These are phyloP conservation scores for Yarrowia keelungensis DNA, from an alignment of 805 yeast species.

Conservation along the genomic window DNA sequence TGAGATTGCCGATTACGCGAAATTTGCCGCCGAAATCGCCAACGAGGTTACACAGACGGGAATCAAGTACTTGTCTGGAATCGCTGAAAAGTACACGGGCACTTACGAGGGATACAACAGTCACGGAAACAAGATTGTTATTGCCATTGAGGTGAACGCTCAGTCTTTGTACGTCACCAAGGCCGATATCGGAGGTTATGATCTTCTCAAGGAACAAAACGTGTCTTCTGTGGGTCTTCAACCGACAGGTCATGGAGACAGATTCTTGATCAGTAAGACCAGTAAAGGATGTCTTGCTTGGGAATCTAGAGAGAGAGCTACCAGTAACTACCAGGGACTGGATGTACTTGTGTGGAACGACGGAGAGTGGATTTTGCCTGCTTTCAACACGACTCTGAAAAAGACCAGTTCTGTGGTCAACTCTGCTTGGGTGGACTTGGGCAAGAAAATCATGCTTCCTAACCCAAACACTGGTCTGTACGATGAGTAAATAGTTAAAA, in stretches of 20 bases:
- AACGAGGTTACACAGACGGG: constrained; percentile 10
- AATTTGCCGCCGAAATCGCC: background rate
- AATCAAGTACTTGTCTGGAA: background rate
- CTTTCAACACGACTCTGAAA: constrained; percentile 9
- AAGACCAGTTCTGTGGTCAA: background rate
- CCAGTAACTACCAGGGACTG: constrained; percentile 14
- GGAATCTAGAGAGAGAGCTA: constrained; percentile 12
- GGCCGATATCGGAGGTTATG: background rate
- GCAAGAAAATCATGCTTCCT: constrained; percentile 5
- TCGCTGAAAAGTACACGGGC: constrained; percentile 18
- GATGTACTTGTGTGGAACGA: constrained; percentile 16
- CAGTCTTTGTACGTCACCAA: constrained; percentile 22
- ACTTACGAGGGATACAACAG: background rate
- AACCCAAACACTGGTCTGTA: constrained; percentile 1
- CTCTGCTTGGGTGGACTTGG: constrained; percentile 6
- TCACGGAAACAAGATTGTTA: background rate
- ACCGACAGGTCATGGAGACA: constrained; percentile 1
- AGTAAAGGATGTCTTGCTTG: constrained; percentile 8
- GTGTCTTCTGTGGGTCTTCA: constrained; percentile 2
- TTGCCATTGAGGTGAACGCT: background rate
- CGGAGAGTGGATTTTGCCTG: constrained; percentile 13
- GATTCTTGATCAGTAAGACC: background rate
- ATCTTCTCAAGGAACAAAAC: constrained; percentile 2
- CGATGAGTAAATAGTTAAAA: background rate
- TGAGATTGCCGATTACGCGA: constrained; percentile 20